Evolutionary conservation across 2,329 filamentous ascomycete genomes (phyloP).

Genomic region (Xylariomycetidae sp.): DNA sequence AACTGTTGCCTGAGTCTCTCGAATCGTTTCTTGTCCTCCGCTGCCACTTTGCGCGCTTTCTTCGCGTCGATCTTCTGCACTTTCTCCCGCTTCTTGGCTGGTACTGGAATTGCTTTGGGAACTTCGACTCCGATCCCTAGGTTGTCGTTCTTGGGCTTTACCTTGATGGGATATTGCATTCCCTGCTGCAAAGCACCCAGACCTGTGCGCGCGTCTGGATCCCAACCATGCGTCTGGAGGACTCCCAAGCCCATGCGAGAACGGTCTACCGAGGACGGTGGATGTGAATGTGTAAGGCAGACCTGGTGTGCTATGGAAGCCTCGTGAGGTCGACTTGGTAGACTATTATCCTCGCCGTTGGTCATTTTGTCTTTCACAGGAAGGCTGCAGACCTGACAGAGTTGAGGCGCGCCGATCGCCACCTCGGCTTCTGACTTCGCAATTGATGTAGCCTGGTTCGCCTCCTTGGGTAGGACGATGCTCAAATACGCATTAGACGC

Average conservation of each 20-base stretch:
- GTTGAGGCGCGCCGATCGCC: constrained; percentile 12
- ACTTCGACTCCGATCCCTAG: constrained; percentile 61
- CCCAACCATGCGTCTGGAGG: constrained; percentile 64
- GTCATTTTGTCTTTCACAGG: constrained; percentile 32
- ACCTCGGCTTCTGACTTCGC: constrained; percentile 4
- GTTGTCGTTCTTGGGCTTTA: constrained; percentile 65
- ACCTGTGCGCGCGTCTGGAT: constrained; percentile 65
- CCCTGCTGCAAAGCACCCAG: constrained; percentile 68
- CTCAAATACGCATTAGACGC: constrained; percentile 59
- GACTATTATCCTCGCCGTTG: constrained; percentile 2
- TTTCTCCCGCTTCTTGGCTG: constrained; percentile 33
- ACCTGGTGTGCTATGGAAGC: constrained; percentile 66
- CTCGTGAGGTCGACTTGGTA: constrained; percentile 38
- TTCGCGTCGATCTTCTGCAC: constrained; percentile 60
- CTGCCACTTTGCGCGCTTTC: constrained; percentile 56
- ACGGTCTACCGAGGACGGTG: constrained; percentile 66
- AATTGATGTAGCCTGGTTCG: constrained; percentile 7
- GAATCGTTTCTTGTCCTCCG: constrained; percentile 55
- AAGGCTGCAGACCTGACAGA: constrained; percentile 57
- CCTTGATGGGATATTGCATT: constrained; percentile 69
- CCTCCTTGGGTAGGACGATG: constrained; percentile 51
- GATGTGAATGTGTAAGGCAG: constrained; percentile 61
- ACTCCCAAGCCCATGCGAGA: constrained; percentile 63
- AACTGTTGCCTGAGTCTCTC: constrained; percentile 65
- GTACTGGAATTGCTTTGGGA: constrained; percentile 33